Conservation (phyloP, 768 basidiomycete species). For the Leucosporidium creatinivorum region DNA sequence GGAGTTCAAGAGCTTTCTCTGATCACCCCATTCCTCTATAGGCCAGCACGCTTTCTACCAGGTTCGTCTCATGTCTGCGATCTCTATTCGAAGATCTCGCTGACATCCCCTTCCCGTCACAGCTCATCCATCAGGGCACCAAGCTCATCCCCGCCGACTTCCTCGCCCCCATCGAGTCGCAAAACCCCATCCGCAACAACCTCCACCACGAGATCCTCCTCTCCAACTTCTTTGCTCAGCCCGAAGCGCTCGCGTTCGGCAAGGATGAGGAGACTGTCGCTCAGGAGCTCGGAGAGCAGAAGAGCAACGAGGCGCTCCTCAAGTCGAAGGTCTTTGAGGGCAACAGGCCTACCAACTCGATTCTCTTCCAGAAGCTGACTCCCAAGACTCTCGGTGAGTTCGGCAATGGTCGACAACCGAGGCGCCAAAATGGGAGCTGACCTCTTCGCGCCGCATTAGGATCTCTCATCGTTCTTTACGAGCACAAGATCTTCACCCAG, state of each 20-base stretch:
- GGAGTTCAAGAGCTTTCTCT: background rate
- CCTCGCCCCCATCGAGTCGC: conserved; percentile 77
- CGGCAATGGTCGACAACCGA: background rate
- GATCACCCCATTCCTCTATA: background rate
- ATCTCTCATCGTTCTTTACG: conserved; percentile 81
- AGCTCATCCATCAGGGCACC: conserved; percentile 73
- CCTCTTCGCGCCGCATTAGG: conserved; percentile 41
- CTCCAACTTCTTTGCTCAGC: conserved; percentile 89
- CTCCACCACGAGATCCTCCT: conserved; percentile 96
- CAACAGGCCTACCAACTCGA: conserved; percentile 91
- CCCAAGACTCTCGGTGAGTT: conserved; percentile 70
- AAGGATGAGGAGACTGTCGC: conserved; percentile 85
- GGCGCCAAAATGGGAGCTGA: no score
- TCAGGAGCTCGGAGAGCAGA: conserved; percentile 46
- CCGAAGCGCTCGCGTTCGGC: conserved; percentile 81
- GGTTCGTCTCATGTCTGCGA: conserved; percentile 73
- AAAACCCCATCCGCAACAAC: conserved; percentile 77
- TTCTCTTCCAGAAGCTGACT: conserved; percentile 87
- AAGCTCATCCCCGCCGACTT: conserved; percentile 89
- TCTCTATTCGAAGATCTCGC: no score
- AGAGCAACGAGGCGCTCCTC: conserved; percentile 66
- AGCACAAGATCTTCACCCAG: conserved; percentile 99
- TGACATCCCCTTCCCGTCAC: conserved; percentile 48
- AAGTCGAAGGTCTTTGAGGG: conserved; percentile 99
- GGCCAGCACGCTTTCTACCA: conserved; percentile 97